These are phyloP conservation scores for Ganoderma resinaceum DNA, from an alignment of 1,284 basidiomycete genomes.

Conservation along the genomic window DNA sequence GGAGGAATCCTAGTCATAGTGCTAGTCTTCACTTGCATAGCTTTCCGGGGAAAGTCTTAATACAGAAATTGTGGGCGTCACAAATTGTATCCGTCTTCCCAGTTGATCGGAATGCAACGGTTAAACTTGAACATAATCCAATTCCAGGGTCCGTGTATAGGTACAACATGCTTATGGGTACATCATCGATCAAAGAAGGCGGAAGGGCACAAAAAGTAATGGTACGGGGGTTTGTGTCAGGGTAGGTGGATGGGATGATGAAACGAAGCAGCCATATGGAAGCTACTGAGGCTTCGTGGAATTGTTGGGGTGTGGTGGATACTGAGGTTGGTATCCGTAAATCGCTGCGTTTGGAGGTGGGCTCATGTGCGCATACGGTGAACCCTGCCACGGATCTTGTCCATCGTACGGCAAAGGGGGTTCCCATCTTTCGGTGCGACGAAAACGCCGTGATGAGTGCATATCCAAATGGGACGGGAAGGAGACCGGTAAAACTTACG, in stretches of 20 bases:
- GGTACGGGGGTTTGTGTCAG: not conserved
- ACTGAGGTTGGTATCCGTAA: constrained; percentile 38
- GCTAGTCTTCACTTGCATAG: constrained; percentile 23
- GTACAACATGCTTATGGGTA: constrained; percentile 17
- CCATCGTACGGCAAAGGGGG: constrained; percentile 42
- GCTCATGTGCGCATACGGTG: constrained; percentile 26
- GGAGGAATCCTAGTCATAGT: constrained; percentile 42
- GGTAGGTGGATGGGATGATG: constrained; percentile 2
- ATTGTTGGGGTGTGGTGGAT: constrained; percentile 12
- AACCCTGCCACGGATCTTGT: constrained; percentile 33
- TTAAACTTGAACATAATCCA: not conserved
- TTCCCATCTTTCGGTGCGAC: constrained; percentile 48
- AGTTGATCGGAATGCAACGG: constrained; percentile 12
- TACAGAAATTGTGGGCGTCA: constrained; percentile 8
- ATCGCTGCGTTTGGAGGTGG: constrained; percentile 33
- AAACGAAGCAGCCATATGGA: constrained; percentile 6
- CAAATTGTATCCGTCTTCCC: constrained; percentile 4
- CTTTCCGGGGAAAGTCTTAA: constrained; percentile 22
- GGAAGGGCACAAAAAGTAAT: constrained; percentile 5
- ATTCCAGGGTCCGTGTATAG: constrained; percentile 17
- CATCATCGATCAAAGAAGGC: constrained; percentile 18
- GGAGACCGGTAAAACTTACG: constrained; percentile 41
- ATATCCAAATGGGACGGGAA: constrained; percentile 20
- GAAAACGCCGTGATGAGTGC: constrained; percentile 19
- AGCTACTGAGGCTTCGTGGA: not conserved